phyloP scores from a whole-genome alignment of 805 yeast genomes.

The Dipodascopsis tothii region DNA sequence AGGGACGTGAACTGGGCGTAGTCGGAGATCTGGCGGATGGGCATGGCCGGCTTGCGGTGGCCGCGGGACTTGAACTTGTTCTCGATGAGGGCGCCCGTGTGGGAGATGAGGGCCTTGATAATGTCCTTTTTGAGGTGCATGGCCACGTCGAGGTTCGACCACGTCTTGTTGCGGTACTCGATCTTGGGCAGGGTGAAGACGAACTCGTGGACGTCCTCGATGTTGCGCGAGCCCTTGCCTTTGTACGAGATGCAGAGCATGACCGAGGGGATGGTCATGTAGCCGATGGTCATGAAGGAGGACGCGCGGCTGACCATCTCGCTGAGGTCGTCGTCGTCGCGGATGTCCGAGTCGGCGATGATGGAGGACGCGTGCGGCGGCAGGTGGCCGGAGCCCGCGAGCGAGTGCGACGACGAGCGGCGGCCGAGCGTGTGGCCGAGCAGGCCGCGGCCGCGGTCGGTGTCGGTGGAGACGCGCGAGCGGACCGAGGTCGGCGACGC shows the following conservation, averaged over 20 bases:
- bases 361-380: no score
- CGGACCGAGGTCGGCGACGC: background rate
- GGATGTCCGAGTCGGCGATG: background rate
- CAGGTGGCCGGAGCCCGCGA: background rate
- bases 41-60: conserved; percentile 15
- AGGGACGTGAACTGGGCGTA: conserved; percentile 31
- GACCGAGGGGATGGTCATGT: conserved; percentile 46
- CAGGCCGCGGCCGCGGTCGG: no score
- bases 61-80: conserved; percentile 51
- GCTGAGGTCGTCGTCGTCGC: conserved; percentile 36
- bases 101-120: conserved; percentile 34
- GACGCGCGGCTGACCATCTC: conserved; percentile 73
- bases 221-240: conserved; percentile 60
- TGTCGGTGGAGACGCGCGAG: background rate
- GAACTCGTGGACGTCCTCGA: conserved; percentile 73
- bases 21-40: conserved; percentile 31
- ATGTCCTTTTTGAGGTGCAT: conserved; percentile 49
- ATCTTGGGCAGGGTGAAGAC: conserved; percentile 57
- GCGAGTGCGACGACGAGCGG: background rate
- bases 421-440: no score
- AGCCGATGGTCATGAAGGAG: conserved; percentile 58
- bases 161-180: conserved; percentile 51
- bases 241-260: conserved; percentile 64
- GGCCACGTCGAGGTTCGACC: conserved; percentile 66
- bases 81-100: conserved; percentile 68